Base-by-base conservation (phyloP, 306 rosid species). In the Clitoria ternatea region DNA sequence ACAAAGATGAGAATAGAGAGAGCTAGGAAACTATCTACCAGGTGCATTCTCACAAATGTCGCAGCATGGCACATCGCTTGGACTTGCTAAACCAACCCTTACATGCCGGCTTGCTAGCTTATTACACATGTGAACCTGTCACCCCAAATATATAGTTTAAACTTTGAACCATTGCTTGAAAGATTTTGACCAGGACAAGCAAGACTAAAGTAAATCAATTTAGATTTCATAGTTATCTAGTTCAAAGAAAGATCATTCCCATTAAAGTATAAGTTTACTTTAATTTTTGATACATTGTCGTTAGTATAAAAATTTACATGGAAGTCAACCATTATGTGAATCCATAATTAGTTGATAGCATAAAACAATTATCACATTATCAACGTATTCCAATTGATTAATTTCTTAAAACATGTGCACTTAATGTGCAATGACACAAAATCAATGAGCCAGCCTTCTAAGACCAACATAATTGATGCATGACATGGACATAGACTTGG, bases 31-130 rank as follows among this genome's bases (percentile, higher is more conserved):
- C 6, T 6, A 12, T 49, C 50, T 80, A 91, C 97, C 97, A 37
- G 96, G 96, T 69, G 97, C 97, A 82, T 87, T 88, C 80, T 91
- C 97, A 70, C 97, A 91, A 48, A 88, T 91, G 72, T 91, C 96
- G 47, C 97, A 91, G 63, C 73, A 71, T 4, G 88, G 85, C 74
- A 91, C 92, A 26, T 79, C 96, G 60, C 91, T 86, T 2, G 97
- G 97, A 80, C 73, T 79, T 13, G 88, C 92, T 10, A 91, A 91
- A 57, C 97, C 96, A 69, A 88, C 97, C 66, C 97, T 79, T 7
- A 88, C 84, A 73, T 91, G 97, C 29, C 97, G 79, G 79, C 89
- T 88, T 55, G 97, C 97, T 14, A 91, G 92, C 80, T 88, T 91
- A 72, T 91, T 91, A 69, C 97, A 86, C 92, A 86, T 79, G 68